These are phyloP conservation scores for Ophiostoma piceae DNA, from an alignment of 2,329 filamentous ascomycete species.

Conservation along the genomic window DNA sequence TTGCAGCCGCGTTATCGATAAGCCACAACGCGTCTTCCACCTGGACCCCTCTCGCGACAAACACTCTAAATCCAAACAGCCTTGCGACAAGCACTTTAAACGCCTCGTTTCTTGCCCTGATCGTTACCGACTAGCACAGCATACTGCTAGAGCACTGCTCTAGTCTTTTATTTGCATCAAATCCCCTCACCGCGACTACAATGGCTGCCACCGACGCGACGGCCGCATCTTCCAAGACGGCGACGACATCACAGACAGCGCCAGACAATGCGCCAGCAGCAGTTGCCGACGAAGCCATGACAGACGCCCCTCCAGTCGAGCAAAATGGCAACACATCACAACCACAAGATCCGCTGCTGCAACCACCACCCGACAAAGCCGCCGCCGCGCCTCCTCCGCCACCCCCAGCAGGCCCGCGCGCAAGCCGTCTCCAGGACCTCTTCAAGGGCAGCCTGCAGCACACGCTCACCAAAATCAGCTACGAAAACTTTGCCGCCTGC, in stretches of 20 bases:
- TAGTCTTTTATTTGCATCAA: not conserved
- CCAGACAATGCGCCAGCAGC: not conserved
- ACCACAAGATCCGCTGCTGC: conserved; percentile 1
- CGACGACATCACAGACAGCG: conserved; percentile 2
- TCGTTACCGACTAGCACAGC: not conserved
- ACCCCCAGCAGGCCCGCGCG: conserved; percentile 50
- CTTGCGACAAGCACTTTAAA: not conserved
- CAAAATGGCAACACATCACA: not conserved
- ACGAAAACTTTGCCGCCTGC: conserved; percentile 55
- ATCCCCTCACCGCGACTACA: not conserved
- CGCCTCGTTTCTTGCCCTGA: too few relatives aligned
- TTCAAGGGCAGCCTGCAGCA: conserved; percentile 49
- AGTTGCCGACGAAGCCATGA: conserved; percentile 17
- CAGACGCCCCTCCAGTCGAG: not conserved
- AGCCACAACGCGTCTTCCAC: conserved; percentile 19
- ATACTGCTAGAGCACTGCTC: not conserved
- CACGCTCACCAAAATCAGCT: conserved; percentile 52
- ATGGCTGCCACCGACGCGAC: conserved; percentile 20
- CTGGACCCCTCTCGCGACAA: conserved; percentile 13
- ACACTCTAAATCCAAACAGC: not conserved
- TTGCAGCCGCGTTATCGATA: conserved; percentile 21
- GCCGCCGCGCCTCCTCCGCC: conserved; percentile 30
- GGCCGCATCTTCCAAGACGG: conserved; percentile 13
- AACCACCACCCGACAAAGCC: conserved; percentile 28
- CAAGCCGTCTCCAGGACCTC: conserved; percentile 49